A percentile compares a stretch with the other conserved stretches of the same genome.
Conservation (phyloP, 2,329 filamentous ascomycete genomes). For the Pseudopithomyces maydicus region DNA sequence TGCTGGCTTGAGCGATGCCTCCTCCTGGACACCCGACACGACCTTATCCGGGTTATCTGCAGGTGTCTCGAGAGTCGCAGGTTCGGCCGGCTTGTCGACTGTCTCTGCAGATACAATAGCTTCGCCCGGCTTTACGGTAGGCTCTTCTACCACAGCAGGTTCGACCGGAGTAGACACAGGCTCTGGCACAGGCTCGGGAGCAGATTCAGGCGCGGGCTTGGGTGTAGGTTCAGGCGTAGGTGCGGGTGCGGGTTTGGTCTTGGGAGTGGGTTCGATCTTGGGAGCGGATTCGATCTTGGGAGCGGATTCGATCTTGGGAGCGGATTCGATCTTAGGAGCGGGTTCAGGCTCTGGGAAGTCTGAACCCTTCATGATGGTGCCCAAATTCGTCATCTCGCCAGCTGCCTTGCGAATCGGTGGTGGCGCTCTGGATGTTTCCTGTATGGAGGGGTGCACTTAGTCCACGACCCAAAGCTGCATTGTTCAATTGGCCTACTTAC, state of each 20-base stretch:
- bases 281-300: constrained; percentile 1
- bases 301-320: no score
- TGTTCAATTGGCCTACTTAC: background rate
- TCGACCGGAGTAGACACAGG: constrained; percentile 9
- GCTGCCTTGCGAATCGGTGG: constrained; percentile 34
- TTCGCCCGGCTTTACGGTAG: constrained; percentile 1
- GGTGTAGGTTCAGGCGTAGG: no score
- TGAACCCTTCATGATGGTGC: constrained; percentile 43
- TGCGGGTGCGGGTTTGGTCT: no score
- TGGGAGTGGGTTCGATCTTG: no score
- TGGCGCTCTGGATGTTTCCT: constrained; percentile 41
- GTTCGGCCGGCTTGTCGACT: constrained; percentile 1
- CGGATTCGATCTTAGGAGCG: background rate
- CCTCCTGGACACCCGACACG: constrained; percentile 49
- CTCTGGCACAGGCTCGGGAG: constrained; percentile 24
- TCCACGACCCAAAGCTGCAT: background rate
- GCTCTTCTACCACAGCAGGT: background rate
- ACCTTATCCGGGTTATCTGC: constrained; percentile 51
- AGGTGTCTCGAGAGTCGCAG: constrained; percentile 1
- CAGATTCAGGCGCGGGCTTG: no score
- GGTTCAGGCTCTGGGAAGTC: constrained; percentile 36
- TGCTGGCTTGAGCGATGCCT: constrained; percentile 47
- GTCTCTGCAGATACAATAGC: background rate
- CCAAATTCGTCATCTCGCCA: constrained; percentile 37
- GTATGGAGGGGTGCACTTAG: background rate